Base-by-base conservation (phyloP, 192 early-diverging fungal species). In the Spizellomyces sp. region DNA sequence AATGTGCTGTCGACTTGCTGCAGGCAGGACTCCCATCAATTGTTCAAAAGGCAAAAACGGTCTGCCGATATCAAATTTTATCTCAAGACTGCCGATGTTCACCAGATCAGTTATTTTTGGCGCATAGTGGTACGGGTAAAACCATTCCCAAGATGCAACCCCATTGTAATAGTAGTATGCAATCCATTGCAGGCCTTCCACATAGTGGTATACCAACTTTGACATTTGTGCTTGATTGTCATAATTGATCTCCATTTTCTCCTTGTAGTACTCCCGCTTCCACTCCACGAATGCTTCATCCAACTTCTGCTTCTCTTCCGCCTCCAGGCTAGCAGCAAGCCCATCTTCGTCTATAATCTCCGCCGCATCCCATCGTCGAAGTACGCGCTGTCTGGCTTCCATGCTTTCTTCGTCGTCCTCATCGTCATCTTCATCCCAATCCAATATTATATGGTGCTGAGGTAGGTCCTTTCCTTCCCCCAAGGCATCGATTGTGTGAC, bases 181-280 rank as follows among this genome's bases (percentile, higher is more conserved):
- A 45, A 98, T 95, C 97, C 97, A 98, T 76, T 93, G 96, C 36
- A 98, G 79, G 17, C 97, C 96, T 75, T 97, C 94, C 57, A 96
- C 87, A 74, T 99, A 99, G 45, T 72, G 45, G 78, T 62, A 80
- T 4, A 82, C 76, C 45, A 86, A 59, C 43, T 62, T 45, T 7
- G 65, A 41, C 43, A 85, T 64, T 56, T 80, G n/a, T 7, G 71
- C 70, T 70, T 89, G 83, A 43, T 62, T 44, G 43, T 69, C 71
- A 58, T 41, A 73, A 50, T 77, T 67, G 55, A 81, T 73, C 52
- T 82, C 65, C n/a, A 84, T 64, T 70, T 81, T 78, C 58, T 78
- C 77, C 73, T 78, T 73, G 63, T 84, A 84, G 66, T 84, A 84
- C 4, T 76, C 66, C 10, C 64, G 46, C 67, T 84, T 84, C 79